Percentiles rank a stretch among this genome's conserved stretches.
Evolutionary conservation across 306 rosid genomes (phyloP).

Genomic region (Astragalus glycyphyllos): DNA sequence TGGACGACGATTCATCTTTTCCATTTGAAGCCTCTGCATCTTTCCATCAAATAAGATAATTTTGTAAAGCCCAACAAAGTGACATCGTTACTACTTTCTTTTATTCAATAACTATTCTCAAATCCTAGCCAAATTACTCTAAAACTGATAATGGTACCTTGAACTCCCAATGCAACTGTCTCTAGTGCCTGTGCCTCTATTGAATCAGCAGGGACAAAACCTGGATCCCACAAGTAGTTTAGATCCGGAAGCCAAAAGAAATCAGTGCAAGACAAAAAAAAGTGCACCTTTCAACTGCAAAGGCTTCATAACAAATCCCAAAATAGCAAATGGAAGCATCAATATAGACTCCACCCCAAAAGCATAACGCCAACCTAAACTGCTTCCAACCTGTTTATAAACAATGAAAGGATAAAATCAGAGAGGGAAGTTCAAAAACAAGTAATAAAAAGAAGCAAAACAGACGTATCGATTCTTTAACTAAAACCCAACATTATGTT

Average conservation of each 20-base stretch:
- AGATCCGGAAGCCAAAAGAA: constrained; percentile 37
- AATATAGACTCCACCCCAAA: constrained; percentile 78
- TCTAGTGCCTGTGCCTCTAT: constrained; percentile 46
- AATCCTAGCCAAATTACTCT: constrained; percentile 7
- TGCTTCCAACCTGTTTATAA: constrained; percentile 67
- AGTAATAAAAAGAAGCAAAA: background rate
- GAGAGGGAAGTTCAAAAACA: constrained; percentile 14
- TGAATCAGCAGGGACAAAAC: constrained; percentile 62
- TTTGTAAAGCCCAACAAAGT: constrained; percentile 46
- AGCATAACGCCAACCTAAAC: constrained; percentile 80
- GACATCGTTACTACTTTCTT: constrained; percentile 1
- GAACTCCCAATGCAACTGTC: constrained; percentile 50
- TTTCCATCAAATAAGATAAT: constrained; percentile 47
- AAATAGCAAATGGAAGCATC: constrained; percentile 88
- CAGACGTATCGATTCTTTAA: constrained; percentile 4
- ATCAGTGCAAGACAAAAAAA: constrained; percentile 37
- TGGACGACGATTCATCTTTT: constrained; percentile 46
- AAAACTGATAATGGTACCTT: constrained; percentile 59
- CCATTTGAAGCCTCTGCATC: constrained; percentile 51
- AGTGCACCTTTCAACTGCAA: constrained; percentile 78
- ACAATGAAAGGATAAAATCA: constrained; percentile 28
- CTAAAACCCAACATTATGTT: constrained; percentile 18
- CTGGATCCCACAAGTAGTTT: constrained; percentile 52
- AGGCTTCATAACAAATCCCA: constrained; percentile 83
- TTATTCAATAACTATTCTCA: constrained; percentile 5